Evolutionary conservation across 441 rosid genomes (phyloP).

Genomic region (Adansonia gregorii): DNA sequence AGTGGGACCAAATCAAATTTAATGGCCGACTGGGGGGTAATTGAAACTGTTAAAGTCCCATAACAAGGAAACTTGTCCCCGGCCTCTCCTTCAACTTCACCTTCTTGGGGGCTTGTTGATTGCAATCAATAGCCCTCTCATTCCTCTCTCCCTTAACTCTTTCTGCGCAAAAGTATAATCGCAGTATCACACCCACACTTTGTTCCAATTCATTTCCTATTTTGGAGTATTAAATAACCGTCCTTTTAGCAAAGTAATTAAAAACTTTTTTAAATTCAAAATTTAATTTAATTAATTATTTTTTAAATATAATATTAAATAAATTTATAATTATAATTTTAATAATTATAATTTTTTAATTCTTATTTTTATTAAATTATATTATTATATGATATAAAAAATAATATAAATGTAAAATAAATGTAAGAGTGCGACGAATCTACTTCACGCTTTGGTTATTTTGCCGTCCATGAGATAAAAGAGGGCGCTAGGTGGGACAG

Average conservation of each 20-base stretch:
- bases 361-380: no score
- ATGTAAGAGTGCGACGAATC: no score
- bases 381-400: no score
- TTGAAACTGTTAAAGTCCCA: slow-evolving; percentile 29
- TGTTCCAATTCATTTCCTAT: background rate
- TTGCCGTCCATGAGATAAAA: background rate
- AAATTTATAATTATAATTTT: no score
- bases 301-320: no score
- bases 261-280: background rate
- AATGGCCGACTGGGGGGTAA: slow-evolving; percentile 39
- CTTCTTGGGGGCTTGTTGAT: background rate
- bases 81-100: background rate
- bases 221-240: background rate
- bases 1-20: slow-evolving; percentile 35
- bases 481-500: background rate
- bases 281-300: no score
- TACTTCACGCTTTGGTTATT: background rate
- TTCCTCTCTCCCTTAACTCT: background rate
- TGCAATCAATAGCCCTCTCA: background rate
- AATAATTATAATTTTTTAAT: no score
- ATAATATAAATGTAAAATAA: no score
- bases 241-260: background rate
- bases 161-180: background rate
- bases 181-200: background rate
- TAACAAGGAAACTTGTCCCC: slow-evolving; percentile 36